Evolutionary conservation across 805 yeast genomes (phyloP).

Genomic region (Saturnispora dispora): DNA sequence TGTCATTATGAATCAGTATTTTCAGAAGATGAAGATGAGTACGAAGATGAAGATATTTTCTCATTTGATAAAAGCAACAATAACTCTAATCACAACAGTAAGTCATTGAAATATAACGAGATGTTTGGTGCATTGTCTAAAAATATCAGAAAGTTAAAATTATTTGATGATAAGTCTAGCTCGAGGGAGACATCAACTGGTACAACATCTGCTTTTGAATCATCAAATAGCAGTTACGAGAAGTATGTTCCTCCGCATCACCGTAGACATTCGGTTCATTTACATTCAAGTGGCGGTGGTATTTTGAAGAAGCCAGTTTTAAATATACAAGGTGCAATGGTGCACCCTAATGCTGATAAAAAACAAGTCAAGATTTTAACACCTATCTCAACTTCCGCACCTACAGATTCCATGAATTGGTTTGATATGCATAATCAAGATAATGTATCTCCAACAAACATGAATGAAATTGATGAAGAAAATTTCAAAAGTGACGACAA

Average conservation of each 20-base stretch:
- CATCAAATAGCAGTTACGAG: conserved; percentile 16
- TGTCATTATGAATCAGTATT: conserved; percentile 24
- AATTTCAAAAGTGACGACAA: conserved; percentile 6
- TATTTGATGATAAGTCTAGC: conserved; percentile 10
- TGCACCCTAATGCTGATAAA: conserved; percentile 3
- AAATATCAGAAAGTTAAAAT: conserved; percentile 1
- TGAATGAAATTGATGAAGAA: not conserved
- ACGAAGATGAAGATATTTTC: conserved; percentile 28
- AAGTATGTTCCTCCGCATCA: conserved; percentile 49
- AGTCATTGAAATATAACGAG: not conserved
- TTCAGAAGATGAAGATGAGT: conserved; percentile 7
- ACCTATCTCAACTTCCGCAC: conserved; percentile 30
- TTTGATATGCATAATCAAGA: conserved; percentile 12
- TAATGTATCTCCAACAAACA: not conserved
- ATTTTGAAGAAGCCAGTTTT: conserved; percentile 13
- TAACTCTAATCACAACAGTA: conserved; percentile 7
- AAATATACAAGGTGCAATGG: not conserved
- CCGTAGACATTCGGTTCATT: conserved; percentile 28
- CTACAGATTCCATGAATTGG: conserved; percentile 28
- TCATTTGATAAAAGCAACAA: conserved; percentile 26
- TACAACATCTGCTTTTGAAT: conserved; percentile 22
- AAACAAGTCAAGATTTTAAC: conserved; percentile 18
- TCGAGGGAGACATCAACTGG: conserved; percentile 24
- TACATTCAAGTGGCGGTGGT: conserved; percentile 21
- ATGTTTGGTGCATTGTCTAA: not conserved